phyloP scores from a whole-genome alignment of 768 basidiomycete species.

The Rhizopogon vulgaris region DNA sequence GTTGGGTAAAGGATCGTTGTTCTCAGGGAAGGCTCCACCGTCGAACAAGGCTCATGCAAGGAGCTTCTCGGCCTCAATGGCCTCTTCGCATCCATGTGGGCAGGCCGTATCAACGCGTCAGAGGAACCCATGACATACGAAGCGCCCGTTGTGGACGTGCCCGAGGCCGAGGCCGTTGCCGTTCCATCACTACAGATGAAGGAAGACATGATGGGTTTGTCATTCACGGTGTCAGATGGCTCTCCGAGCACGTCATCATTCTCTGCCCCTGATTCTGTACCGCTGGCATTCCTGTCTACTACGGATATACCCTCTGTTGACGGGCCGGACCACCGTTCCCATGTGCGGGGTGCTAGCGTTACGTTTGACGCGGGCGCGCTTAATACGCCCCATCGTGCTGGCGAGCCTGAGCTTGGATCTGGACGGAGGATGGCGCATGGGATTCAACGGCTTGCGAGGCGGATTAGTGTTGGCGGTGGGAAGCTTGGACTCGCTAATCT shows the following conservation, averaged over 20 bases:
- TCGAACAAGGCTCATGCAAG: constrained; percentile 75
- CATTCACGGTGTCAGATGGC: constrained; percentile 31
- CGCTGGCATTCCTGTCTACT: constrained; percentile 37
- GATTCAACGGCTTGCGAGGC: constrained; percentile 62
- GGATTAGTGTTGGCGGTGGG: constrained; percentile 49
- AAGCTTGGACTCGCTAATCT: constrained; percentile 10
- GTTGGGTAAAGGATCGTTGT: constrained; percentile 68
- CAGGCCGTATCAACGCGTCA: constrained; percentile 61
- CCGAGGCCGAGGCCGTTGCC: too few relatives aligned
- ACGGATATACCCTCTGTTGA: constrained; percentile 25
- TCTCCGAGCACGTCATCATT: background rate
- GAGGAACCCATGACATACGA: background rate
- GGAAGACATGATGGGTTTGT: constrained; percentile 11
- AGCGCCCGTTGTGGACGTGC: background rate
- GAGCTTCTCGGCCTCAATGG: constrained; percentile 71
- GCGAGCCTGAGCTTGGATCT: constrained; percentile 6
- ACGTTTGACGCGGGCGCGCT: constrained; percentile 53
- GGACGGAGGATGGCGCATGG: constrained; percentile 37
- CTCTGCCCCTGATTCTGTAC: constrained; percentile 14
- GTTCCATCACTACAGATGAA: too few relatives aligned
- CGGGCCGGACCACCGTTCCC: constrained; percentile 14
- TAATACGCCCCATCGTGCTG: constrained; percentile 34
- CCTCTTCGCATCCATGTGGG: constrained; percentile 83
- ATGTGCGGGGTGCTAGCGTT: constrained; percentile 37
- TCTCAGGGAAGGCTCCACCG: constrained; percentile 82